A percentile compares a stretch with the other conserved stretches of the same genome.
Conservation (phyloP, 345 rosid species). For the Citrus inodora region DNA sequence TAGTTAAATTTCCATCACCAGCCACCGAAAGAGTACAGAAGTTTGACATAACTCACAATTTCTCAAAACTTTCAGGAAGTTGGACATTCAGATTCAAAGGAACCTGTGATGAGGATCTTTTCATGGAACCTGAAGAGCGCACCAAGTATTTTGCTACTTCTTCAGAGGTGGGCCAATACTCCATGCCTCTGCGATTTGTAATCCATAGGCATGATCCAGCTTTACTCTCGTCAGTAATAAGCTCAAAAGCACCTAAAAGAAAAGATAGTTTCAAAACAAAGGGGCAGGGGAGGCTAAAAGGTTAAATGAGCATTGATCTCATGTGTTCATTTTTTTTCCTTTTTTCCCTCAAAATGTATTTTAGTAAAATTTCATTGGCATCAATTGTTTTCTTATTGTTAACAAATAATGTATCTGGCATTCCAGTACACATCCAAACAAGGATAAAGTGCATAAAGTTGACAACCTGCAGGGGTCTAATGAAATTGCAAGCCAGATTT, state of each 20-base stretch:
- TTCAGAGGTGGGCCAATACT: constrained; percentile 83
- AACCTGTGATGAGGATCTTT: constrained; percentile 30
- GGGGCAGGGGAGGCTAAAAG: neutral
- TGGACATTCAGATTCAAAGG: constrained; percentile 36
- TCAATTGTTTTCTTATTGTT: neutral
- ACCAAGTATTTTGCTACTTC: constrained; percentile 68
- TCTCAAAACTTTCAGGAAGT: constrained; percentile 79
- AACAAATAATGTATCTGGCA: neutral
- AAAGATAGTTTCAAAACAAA: neutral
- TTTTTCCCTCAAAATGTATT: neutral
- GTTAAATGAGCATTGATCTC: neutral
- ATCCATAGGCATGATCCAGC: constrained; percentile 94
- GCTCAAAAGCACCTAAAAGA: constrained; percentile 79
- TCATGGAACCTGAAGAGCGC: constrained; percentile 41
- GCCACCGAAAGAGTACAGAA: neutral
- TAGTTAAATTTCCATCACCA: neutral
- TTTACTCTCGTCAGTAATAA: constrained; percentile 71
- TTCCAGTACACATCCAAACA: neutral
- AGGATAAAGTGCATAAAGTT: neutral
- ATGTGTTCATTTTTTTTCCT: neutral
- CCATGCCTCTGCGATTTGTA: constrained; percentile 79
- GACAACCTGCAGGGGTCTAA: neutral
- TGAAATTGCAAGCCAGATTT: neutral
- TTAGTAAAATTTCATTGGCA: neutral
- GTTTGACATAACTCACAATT: constrained; percentile 54